Evolutionary conservation across 139 green algal genomes (phyloP).

Genomic region (Zygnema cylindricum): DNA sequence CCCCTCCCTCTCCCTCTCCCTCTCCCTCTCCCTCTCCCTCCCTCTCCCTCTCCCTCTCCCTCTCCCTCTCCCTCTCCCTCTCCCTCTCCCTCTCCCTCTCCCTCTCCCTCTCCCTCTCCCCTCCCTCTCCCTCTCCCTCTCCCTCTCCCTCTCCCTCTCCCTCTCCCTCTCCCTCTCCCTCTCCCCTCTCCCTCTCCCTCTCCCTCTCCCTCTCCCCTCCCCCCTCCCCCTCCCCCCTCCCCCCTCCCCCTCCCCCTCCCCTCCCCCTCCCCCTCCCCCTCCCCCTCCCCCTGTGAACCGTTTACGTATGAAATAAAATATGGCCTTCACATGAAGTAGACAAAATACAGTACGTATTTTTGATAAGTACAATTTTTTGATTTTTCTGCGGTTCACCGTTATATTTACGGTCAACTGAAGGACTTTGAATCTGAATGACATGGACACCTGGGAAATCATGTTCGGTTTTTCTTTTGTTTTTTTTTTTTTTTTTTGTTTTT

Average conservation of each 20-base stretch:
- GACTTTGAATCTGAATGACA: too few species aligned
- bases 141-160: background rate
- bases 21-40: background rate
- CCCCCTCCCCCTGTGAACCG: background rate
- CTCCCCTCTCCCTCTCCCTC: background rate
- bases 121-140: background rate
- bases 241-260: background rate
- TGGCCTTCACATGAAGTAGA: too few species aligned
- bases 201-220: constrained; percentile 5
- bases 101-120: background rate
- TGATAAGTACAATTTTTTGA: too few species aligned
- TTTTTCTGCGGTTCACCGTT: too few species aligned
- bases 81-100: background rate
- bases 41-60: background rate
- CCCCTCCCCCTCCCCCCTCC: background rate
- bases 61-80: background rate
- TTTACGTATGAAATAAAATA: background rate
- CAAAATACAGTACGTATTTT: too few species aligned
- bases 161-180: background rate
- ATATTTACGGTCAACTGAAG: too few species aligned
- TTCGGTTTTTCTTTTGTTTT: too few species aligned
- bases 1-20: background rate
- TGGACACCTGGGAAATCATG: too few species aligned
- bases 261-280: background rate
- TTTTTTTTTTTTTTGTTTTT: too few species aligned